Evolutionary conservation across 768 basidiomycete species (phyloP), one percentile per base, ranked within the genome.

Genomic region (Pisolithus orientalis): DNA sequence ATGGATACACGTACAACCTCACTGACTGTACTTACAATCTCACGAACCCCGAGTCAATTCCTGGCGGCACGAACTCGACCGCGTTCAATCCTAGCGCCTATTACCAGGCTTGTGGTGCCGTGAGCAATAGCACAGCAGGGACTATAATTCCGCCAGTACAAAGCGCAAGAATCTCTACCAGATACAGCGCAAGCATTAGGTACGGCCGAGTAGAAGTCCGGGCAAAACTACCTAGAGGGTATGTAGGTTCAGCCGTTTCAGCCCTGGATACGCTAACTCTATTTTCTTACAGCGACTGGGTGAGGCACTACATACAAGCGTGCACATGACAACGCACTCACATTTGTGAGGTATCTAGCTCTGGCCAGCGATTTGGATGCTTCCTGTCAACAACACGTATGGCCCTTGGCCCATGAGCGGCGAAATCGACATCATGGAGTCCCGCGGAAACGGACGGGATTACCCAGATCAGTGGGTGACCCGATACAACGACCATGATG

Each of bases 341-440:
- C 25, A 62, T 34, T 37, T 27, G 1, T 47, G 21, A 17, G 5
- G 4, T 25, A 4, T 37, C 13, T 43, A 68, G 71, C 62, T 66
- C 5, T 90, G 88, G 88, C 88, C 88, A 42, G 87, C 85, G 0
- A 77, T 88, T 45, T 88, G 85, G 85, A 87, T 90, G 85, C 76
- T 90, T 46, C 87, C 87, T 4, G 78, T 76, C 39, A 75, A 85
- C 59, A 72, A 75, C 53, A 75, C 76, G 0, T 88, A 89, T 53
- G 87, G 87, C 1, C 68, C 79, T 27, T 84, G 82, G 78, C 87
- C 86, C 0, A 57, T 72, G 5, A 68, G 67, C 14, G 71, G 72
- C 32, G 77, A 79, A 60, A 80, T 82, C 16, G 77, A 80, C 53
- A 75, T 85, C 51, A 70, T 84, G 65, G 77, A 81, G 63, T 72